These are phyloP conservation scores for Phytophthora macrochlamydospora DNA, from an alignment of 352 stramenopile genomes.

Conservation along the genomic window DNA sequence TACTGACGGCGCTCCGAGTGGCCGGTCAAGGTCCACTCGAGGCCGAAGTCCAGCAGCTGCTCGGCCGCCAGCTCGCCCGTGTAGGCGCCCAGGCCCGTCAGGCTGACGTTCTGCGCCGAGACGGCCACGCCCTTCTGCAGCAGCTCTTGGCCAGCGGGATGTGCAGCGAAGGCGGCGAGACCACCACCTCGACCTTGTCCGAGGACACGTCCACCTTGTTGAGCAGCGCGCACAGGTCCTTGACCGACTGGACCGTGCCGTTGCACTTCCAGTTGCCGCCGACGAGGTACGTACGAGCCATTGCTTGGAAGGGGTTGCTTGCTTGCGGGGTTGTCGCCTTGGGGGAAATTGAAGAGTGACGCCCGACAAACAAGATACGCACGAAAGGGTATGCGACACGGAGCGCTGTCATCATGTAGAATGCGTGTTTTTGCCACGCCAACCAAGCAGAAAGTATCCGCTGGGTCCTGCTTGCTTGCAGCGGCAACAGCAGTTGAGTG, in stretches of 20 bases:
- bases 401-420: too few species aligned
- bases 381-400: neutral
- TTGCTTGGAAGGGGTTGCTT: conserved; percentile 5
- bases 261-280: conserved; percentile 68
- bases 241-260: conserved; percentile 82
- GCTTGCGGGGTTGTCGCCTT: conserved; percentile 21
- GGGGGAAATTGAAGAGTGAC: conserved; percentile 6
- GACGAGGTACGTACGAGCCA: conserved; percentile 49
- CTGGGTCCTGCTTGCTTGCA: too few species aligned
- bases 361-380: neutral
- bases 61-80: conserved; percentile 92
- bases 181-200: conserved; percentile 74
- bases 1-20: conserved; percentile 90
- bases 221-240: conserved; percentile 86
- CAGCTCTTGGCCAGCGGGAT: conserved; percentile 48
- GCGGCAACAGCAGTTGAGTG: too few species aligned
- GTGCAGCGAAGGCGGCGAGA: conserved; percentile 66
- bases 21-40: conserved; percentile 75
- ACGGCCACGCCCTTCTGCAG: conserved; percentile 77
- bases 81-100: conserved; percentile 90
- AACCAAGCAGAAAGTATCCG: too few species aligned
- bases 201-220: conserved; percentile 72
- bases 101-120: conserved; percentile 82
- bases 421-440: too few species aligned
- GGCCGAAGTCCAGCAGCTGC: conserved; percentile 83